Percentiles rank a stretch among this genome's conserved stretches.
Evolutionary conservation across 2,329 filamentous ascomycete species (phyloP).

Genomic region (Basipetospora chlamydospora): DNA sequence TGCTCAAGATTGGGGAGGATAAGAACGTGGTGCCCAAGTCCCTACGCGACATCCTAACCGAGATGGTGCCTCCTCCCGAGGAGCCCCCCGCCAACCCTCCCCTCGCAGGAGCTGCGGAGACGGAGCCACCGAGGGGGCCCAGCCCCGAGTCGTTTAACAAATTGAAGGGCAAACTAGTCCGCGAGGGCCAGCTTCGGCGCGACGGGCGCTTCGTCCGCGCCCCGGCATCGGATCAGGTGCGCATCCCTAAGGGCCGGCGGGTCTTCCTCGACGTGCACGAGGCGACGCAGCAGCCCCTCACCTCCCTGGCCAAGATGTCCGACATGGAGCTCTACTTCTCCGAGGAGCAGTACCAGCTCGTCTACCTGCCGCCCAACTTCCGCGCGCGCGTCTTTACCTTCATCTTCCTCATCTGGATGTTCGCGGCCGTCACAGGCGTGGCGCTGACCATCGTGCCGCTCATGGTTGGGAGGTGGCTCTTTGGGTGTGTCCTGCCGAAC

Average conservation of each 20-base stretch:
- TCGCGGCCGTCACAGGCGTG: slow-evolving; percentile 78
- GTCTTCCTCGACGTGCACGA: slow-evolving; percentile 68
- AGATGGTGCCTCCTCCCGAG: not conserved
- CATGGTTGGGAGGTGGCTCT: slow-evolving; percentile 66
- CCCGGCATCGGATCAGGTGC: slow-evolving; percentile 89
- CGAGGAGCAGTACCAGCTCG: slow-evolving; percentile 50
- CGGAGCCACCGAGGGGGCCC: slow-evolving; percentile 11
- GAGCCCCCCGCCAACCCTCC: not conserved
- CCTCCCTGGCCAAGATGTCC: not conserved
- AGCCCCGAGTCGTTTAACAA: slow-evolving; percentile 22
- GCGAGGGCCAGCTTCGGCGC: slow-evolving; percentile 38
- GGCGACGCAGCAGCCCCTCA: not conserved
- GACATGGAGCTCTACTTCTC: slow-evolving; percentile 35
- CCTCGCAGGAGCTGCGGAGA: too few species aligned
- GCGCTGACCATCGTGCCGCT: slow-evolving; percentile 76
- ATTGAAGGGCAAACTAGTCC: slow-evolving; percentile 31
- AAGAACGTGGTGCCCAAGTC: slow-evolving; percentile 34
- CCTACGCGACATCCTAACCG: slow-evolving; percentile 38
- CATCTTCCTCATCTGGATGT: slow-evolving; percentile 82
- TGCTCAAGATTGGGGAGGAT: slow-evolving; percentile 30
- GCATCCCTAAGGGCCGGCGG: slow-evolving; percentile 68
- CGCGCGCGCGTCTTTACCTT: slow-evolving; percentile 67
- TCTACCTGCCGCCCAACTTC: slow-evolving; percentile 80
- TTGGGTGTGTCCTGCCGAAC: slow-evolving; percentile 56
- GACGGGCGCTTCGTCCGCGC: slow-evolving; percentile 78